Percentiles rank a stretch among this genome's conserved stretches.
phyloP scores from a whole-genome alignment of 2,329 filamentous ascomycete species.

The Aquanectria penicillioides region DNA sequence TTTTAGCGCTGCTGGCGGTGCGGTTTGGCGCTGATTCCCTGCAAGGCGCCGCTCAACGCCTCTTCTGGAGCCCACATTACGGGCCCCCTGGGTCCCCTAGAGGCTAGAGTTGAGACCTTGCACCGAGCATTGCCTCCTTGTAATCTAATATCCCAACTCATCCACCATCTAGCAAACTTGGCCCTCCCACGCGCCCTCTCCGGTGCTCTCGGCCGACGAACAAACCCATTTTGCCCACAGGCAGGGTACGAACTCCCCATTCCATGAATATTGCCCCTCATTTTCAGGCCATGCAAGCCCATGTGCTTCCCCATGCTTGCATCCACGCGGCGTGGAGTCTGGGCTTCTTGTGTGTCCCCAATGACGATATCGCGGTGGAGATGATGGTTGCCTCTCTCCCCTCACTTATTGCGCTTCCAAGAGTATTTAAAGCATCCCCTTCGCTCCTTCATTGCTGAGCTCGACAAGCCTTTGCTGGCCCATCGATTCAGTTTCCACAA shows the following conservation, averaged over 20 bases:
- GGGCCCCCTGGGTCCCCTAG: neutral
- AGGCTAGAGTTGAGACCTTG: neutral
- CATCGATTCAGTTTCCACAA: neutral
- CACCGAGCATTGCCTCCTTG: neutral
- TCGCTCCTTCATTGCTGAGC: neutral
- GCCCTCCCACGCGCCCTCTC: no score
- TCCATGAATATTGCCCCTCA: neutral
- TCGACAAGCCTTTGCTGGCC: neutral
- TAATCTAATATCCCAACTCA: neutral
- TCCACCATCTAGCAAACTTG: no score
- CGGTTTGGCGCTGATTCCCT: neutral
- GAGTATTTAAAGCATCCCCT: conserved; percentile 1
- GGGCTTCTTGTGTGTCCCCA: neutral
- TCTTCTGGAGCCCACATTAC: neutral
- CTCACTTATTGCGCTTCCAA: neutral
- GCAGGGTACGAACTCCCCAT: neutral
- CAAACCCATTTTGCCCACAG: no score
- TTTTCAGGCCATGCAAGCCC: neutral
- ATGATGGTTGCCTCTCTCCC: neutral
- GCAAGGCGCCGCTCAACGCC: neutral
- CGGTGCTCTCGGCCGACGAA: neutral
- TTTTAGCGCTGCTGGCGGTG: neutral
- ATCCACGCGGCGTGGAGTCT: neutral
- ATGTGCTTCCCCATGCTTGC: neutral
- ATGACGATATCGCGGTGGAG: neutral